Evolutionary conservation across 108 stramenopile species (phyloP).

Genomic region (Tribonema minus): DNA sequence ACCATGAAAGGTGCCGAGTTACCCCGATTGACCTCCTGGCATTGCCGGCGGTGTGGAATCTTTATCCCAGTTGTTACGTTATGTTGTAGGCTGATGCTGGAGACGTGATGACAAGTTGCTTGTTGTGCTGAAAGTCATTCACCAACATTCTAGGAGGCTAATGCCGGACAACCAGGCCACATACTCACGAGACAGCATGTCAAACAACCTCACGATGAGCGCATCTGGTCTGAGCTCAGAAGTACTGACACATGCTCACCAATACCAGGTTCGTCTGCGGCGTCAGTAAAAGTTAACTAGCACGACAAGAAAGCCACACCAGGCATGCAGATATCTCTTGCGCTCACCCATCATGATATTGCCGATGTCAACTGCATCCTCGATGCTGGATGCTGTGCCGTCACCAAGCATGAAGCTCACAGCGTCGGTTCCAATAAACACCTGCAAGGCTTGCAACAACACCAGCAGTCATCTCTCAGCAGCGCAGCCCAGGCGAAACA

Average conservation of each 20-base stretch:
- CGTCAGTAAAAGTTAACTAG: not conserved
- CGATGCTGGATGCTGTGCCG: not conserved
- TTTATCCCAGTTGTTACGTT: too few relatives aligned
- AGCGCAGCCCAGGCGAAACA: not conserved
- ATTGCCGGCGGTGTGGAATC: too few relatives aligned
- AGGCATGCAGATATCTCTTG: not conserved
- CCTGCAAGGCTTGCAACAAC: not conserved
- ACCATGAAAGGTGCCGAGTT: too few relatives aligned
- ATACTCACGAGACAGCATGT: not conserved
- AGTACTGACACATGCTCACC: not conserved
- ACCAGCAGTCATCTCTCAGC: not conserved
- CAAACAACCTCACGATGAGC: not conserved
- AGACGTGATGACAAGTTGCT: too few relatives aligned
- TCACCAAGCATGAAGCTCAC: not conserved
- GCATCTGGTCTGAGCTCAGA: not conserved
- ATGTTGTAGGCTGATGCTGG: too few relatives aligned
- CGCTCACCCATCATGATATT: slow-evolving; percentile 15
- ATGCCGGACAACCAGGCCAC: too few relatives aligned
- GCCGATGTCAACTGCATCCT: slow-evolving; percentile 19
- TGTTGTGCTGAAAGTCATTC: too few relatives aligned
- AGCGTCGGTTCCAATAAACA: slow-evolving; percentile 20
- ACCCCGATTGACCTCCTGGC: too few relatives aligned
- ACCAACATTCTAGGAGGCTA: too few relatives aligned
- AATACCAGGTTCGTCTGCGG: too few relatives aligned
- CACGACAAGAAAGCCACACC: not conserved